A percentile compares a stretch with the other conserved stretches of the same genome.
These are phyloP conservation scores for Entrophospora sp. DNA, from an alignment of 192 early-diverging fungal species.

Conservation along the genomic window DNA sequence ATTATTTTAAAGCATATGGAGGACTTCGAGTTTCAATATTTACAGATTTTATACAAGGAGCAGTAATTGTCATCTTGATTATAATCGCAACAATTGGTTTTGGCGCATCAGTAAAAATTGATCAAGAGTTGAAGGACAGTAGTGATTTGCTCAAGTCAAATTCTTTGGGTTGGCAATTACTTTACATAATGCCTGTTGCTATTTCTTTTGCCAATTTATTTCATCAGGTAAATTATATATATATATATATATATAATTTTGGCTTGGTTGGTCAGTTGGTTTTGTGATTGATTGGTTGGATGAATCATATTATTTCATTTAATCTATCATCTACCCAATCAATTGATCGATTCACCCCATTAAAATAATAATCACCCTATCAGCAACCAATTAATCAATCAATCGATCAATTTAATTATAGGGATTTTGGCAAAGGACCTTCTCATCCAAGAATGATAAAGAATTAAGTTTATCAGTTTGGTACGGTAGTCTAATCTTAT, in stretches of 20 bases:
- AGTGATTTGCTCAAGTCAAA: conserved; percentile 43
- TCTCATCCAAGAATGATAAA: conserved; percentile 46
- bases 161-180: conserved; percentile 48
- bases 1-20: conserved; percentile 48
- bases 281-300: too few species aligned
- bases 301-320: too few species aligned
- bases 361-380: too few species aligned
- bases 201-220: conserved; percentile 51
- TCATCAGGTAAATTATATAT: conserved; percentile 37
- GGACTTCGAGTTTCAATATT: conserved; percentile 50
- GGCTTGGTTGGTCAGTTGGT: too few species aligned
- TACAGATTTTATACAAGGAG: conserved; percentile 46
- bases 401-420: too few species aligned
- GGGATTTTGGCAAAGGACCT: conserved; percentile 63
- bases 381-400: too few species aligned
- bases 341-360: too few species aligned
- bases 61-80: conserved; percentile 41
- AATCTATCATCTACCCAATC: too few species aligned
- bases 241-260: too few species aligned
- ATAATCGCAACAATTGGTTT: conserved; percentile 38
- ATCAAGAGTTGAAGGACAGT: conserved; percentile 28
- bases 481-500: conserved; percentile 43
- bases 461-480: conserved; percentile 40
- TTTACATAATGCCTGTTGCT: conserved; percentile 48
- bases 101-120: conserved; percentile 34